These are phyloP conservation scores for Rhizophora apiculata DNA, from an alignment of 345 rosid genomes.

Conservation along the genomic window DNA sequence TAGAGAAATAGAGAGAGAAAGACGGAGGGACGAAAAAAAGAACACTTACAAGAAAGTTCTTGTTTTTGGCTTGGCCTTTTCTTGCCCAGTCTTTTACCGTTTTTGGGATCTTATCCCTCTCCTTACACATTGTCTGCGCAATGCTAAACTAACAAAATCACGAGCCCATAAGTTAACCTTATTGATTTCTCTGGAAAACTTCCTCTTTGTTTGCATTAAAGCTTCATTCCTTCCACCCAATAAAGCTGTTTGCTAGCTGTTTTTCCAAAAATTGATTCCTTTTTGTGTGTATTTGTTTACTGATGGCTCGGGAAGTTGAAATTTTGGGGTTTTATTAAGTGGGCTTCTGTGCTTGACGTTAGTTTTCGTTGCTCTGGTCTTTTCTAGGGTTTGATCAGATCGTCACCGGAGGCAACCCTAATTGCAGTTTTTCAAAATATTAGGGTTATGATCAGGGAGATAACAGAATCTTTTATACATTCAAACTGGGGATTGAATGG, in stretches of 20 bases:
- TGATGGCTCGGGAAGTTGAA: constrained; percentile 12
- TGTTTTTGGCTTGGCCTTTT: neutral
- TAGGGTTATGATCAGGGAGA: constrained; percentile 35
- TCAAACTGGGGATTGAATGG: constrained; percentile 23
- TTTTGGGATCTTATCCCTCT: constrained; percentile 15
- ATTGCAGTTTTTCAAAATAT: constrained; percentile 34
- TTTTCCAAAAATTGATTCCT: neutral
- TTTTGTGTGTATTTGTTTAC: neutral
- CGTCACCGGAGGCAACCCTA: constrained; percentile 37
- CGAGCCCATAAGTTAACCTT: constrained; percentile 23
- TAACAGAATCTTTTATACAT: constrained; percentile 17
- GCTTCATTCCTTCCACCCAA: neutral
- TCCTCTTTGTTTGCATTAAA: neutral
- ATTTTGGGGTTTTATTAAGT: constrained; percentile 18
- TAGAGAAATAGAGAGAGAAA: constrained; percentile 1
- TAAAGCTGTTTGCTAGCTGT: constrained; percentile 1
- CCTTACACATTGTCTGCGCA: constrained; percentile 22
- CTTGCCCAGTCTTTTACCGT: neutral
- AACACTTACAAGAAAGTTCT: neutral
- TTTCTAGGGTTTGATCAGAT: constrained; percentile 49
- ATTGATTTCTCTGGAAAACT: constrained; percentile 4
- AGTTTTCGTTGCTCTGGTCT: constrained; percentile 17
- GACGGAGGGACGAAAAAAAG: neutral
- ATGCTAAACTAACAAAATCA: neutral
- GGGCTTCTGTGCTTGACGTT: constrained; percentile 23